Evolutionary conservation across 345 rosid genomes (phyloP).

Genomic region (Bruguiera parviflora): DNA sequence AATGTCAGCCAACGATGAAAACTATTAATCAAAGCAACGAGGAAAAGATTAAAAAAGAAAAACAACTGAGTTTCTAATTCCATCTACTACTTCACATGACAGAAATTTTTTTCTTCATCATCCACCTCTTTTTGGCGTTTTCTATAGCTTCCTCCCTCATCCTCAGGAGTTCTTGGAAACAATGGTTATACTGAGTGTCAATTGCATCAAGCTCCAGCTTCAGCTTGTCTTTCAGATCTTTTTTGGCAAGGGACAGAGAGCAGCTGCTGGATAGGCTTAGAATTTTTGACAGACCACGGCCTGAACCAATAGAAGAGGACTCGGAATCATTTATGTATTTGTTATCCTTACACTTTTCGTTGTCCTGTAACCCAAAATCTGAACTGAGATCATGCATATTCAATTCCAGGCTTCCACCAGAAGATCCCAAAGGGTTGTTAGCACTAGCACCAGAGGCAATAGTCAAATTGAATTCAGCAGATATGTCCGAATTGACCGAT

Average conservation of each 20-base stretch:
- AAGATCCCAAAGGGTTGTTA: conserved; percentile 28
- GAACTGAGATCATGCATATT: conserved; percentile 15
- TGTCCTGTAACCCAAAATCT: conserved; percentile 18
- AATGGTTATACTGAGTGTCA: conserved; percentile 48
- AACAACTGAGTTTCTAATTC: no score
- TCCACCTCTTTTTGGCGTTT: conserved; percentile 61
- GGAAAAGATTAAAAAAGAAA: neutral
- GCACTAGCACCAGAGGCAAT: conserved; percentile 20
- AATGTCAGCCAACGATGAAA: neutral
- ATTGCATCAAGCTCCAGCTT: conserved; percentile 55
- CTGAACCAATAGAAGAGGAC: conserved; percentile 35
- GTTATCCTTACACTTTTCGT: conserved; percentile 16
- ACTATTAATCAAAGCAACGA: neutral
- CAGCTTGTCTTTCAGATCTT: conserved; percentile 39
- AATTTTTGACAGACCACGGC: conserved; percentile 41
- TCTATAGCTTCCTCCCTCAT: conserved; percentile 64
- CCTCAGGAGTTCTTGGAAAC: conserved; percentile 56
- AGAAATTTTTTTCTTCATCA: conserved; percentile 40
- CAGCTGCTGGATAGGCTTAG: conserved; percentile 39
- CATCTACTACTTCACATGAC: conserved; percentile 16
- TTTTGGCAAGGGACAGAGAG: conserved; percentile 36
- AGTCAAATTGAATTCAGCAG: conserved; percentile 41
- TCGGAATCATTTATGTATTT: conserved; percentile 30
- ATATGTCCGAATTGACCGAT: conserved; percentile 47
- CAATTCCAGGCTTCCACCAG: conserved; percentile 21